Conservation (phyloP, 352 stramenopile species). For the Globisporangium viniferum region DNA sequence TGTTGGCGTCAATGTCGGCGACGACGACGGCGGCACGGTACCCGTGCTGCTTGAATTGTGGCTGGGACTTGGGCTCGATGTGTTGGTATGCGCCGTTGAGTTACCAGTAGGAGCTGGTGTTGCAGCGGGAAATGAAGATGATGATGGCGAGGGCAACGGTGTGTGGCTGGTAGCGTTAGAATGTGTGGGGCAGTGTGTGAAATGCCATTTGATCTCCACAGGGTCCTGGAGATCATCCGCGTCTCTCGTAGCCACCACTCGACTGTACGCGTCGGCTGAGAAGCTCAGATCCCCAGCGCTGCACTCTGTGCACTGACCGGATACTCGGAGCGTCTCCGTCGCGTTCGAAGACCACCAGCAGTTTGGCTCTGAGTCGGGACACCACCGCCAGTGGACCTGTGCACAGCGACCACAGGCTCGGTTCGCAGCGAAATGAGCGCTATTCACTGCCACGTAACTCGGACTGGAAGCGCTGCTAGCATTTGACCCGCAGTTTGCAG, state of each 20-base stretch:
- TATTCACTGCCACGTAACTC: background rate
- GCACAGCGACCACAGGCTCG: constrained; percentile 1
- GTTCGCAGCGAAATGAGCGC: background rate
- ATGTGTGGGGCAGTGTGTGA: background rate
- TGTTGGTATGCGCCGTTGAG: background rate
- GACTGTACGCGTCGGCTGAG: background rate
- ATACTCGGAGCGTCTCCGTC: background rate
- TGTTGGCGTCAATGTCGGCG: background rate
- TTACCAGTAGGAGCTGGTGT: too few relatives aligned
- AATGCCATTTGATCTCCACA: background rate
- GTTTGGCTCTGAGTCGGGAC: background rate
- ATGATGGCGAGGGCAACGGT: background rate
- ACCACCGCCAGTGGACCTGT: background rate
- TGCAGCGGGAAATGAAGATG: too few relatives aligned
- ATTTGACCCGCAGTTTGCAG: background rate
- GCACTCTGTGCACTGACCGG: background rate
- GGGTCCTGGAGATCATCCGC: background rate
- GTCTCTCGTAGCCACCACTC: background rate
- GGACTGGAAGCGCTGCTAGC: background rate
- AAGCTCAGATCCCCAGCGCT: background rate
- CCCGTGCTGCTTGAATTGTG: background rate
- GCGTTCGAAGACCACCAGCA: background rate
- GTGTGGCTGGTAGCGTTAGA: background rate
- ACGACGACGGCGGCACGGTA: background rate
- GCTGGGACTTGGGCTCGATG: background rate